Conservation (phyloP, 2,329 filamentous ascomycete species). For the Talaromyces marneffei region DNA sequence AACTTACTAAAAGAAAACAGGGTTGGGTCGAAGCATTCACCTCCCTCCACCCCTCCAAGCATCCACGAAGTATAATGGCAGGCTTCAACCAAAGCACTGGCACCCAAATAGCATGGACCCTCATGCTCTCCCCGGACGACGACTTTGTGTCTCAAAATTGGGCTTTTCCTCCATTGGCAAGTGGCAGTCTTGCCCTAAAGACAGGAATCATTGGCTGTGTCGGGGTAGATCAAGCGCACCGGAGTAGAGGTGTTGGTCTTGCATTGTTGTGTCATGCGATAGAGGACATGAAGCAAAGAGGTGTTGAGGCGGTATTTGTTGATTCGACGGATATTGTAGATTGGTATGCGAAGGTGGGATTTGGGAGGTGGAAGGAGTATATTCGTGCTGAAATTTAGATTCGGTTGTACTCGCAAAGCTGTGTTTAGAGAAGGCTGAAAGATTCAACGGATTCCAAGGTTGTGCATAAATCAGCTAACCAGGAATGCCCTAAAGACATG, state of each 20-base stretch:
- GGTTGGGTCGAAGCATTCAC: conserved; percentile 41
- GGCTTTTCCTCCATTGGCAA: conserved; percentile 38
- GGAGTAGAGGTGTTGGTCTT: conserved; percentile 38
- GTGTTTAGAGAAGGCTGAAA: too few relatives aligned
- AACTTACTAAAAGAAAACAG: conserved; percentile 18
- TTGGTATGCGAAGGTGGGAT: conserved; percentile 43
- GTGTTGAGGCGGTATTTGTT: conserved; percentile 40
- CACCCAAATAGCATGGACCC: conserved; percentile 41
- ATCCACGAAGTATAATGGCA: conserved; percentile 39
- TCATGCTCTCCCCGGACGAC: conserved; percentile 37
- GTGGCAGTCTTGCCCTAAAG: conserved; percentile 21
- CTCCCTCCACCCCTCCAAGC: conserved; percentile 28
- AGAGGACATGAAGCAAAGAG: conserved; percentile 39
- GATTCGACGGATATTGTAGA: conserved; percentile 41
- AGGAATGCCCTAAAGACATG: background rate
- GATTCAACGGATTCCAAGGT: background rate
- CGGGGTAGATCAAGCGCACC: conserved; percentile 35
- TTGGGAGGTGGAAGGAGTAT: conserved; percentile 38
- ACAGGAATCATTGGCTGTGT: conserved; percentile 44
- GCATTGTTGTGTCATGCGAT: conserved; percentile 41
- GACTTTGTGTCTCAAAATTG: conserved; percentile 30
- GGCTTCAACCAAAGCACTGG: conserved; percentile 32
- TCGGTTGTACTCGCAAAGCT: too few relatives aligned
- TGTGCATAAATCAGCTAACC: background rate
- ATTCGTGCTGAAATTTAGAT: conserved; percentile 25